Percentiles rank a stretch among this genome's conserved stretches.
Conservation (phyloP, 73 alveolate species). For the Paramecium sexaurelia region DNA sequence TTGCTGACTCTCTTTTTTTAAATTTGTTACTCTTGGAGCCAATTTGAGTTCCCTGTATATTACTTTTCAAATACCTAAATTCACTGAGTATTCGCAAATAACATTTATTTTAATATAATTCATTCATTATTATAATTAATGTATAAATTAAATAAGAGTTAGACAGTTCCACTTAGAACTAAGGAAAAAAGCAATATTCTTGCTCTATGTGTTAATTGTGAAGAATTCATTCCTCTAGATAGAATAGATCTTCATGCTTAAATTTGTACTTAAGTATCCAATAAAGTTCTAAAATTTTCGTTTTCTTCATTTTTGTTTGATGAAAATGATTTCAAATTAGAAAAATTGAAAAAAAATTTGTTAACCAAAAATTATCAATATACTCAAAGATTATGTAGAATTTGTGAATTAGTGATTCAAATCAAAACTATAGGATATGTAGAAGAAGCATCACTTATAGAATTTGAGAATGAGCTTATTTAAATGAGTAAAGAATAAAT, state of each 20-base stretch:
- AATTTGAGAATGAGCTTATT: background rate
- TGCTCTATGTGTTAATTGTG: constrained; percentile 40
- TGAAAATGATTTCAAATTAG: constrained; percentile 48
- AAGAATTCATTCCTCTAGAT: background rate
- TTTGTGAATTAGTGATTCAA: background rate
- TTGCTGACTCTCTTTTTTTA: background rate
- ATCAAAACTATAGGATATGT: constrained; percentile 23
- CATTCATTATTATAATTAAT: constrained; percentile 15
- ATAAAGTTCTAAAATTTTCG: background rate
- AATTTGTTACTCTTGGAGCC: background rate
- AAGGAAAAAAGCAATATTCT: background rate
- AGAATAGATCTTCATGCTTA: background rate
- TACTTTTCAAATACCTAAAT: background rate
- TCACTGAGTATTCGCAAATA: constrained; percentile 37
- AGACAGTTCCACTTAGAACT: background rate
- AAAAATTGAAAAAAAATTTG: background rate
- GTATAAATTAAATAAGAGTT: background rate
- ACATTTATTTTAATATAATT: constrained; percentile 16
- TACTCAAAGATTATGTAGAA: background rate
- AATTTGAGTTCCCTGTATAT: background rate
- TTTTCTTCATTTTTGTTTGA: background rate
- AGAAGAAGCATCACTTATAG: background rate
- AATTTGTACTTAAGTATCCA: background rate
- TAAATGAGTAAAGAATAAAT: background rate
- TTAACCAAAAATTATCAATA: background rate